Conservation (phyloP, 2,329 filamentous ascomycete species). For the Monosporascus ibericus region DNA sequence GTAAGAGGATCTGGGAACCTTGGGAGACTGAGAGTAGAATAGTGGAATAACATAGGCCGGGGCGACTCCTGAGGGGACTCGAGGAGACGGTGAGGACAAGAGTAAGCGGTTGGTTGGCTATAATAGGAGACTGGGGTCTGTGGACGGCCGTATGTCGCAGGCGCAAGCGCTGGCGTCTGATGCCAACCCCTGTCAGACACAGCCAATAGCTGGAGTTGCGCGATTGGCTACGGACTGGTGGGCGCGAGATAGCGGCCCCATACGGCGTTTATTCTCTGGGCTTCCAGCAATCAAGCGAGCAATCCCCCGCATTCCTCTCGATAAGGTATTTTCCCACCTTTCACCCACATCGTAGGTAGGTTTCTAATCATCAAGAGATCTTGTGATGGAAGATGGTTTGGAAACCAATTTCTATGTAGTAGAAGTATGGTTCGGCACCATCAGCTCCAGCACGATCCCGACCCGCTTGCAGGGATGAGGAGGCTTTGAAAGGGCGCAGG, state of each 20-base stretch:
- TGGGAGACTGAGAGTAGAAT: constrained; percentile 10
- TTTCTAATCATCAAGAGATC: too few species aligned
- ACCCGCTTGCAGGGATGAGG: too few species aligned
- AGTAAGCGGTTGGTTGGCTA: constrained; percentile 28
- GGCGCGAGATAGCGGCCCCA: constrained; percentile 12
- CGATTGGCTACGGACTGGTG: constrained; percentile 23
- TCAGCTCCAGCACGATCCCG: too few species aligned
- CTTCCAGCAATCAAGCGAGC: neutral
- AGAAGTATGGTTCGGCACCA: too few species aligned
- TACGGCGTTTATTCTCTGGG: constrained; percentile 20
- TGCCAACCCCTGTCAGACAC: constrained; percentile 14
- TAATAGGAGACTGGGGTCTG: constrained; percentile 26
- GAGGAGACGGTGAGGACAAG: constrained; percentile 13
- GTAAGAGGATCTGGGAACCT: constrained; percentile 4
- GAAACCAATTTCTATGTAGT: too few species aligned
- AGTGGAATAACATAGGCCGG: constrained; percentile 6
- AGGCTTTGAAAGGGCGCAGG: neutral
- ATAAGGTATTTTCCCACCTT: neutral
- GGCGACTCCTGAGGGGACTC: constrained; percentile 7
- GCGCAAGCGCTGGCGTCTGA: constrained; percentile 31
- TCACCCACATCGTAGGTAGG: too few species aligned
- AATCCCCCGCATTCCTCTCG: constrained; percentile 12
- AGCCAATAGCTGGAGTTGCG: constrained; percentile 18
- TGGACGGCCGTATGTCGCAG: constrained; percentile 20
- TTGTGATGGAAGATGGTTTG: too few species aligned